Percentiles rank a stretch among this genome's conserved stretches.
Evolutionary conservation across 1,139 yeast genomes (phyloP).

Genomic region (Tardiomyces depauwii): DNA sequence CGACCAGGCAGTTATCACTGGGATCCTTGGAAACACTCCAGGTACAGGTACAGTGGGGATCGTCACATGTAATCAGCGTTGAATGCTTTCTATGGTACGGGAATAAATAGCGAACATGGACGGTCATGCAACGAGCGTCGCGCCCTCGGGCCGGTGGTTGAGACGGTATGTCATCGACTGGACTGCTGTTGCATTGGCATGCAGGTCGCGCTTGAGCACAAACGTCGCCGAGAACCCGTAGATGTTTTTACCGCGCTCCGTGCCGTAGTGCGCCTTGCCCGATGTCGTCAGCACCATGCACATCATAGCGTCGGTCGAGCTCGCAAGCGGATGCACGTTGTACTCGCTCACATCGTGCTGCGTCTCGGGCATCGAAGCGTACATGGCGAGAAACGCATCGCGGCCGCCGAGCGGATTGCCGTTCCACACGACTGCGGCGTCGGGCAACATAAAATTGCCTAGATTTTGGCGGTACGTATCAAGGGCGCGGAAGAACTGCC

Average conservation of each 20-base stretch:
- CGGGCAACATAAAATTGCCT: conserved; percentile 15
- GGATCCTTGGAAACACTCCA: too few species aligned
- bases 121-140: conserved; percentile 11
- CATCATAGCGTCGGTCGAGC: conserved; percentile 7
- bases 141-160: conserved; percentile 23
- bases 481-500: conserved; percentile 19
- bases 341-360: conserved; percentile 21
- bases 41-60: too few species aligned
- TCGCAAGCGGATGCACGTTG: conserved; percentile 27
- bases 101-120: neutral
- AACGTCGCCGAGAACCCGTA: conserved; percentile 25
- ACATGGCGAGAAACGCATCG: conserved; percentile 23
- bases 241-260: conserved; percentile 17
- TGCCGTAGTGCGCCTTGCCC: conserved; percentile 23
- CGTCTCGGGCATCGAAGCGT: conserved; percentile 21
- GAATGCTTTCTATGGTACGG: neutral
- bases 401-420: conserved; percentile 30
- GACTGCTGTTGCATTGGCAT: conserved; percentile 12
- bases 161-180: conserved; percentile 25
- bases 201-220: conserved; percentile 15
- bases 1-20: too few species aligned
- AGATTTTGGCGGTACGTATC: conserved; percentile 18
- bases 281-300: conserved; percentile 19
- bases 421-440: conserved; percentile 27
- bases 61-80: too few species aligned